Base-by-base conservation (phyloP, 768 basidiomycete genomes). In the Rickenella mellea region DNA sequence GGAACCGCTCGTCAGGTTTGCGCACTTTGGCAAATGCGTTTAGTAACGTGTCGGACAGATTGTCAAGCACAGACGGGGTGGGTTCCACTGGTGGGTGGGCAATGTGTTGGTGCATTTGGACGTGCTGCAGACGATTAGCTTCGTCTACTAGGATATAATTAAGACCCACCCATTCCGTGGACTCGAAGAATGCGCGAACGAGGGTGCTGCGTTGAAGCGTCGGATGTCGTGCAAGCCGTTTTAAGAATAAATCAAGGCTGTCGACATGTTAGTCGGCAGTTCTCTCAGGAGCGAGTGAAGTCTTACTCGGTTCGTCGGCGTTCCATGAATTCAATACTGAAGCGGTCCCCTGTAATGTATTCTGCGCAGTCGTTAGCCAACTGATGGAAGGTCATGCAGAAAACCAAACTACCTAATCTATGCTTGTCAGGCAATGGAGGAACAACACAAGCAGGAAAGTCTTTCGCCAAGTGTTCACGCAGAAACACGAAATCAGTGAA, bases 401-500 rank as follows among this genome's bases (percentile, higher is more conserved):
- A 19, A 28, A 24, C 11, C 19, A 38, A 67, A 84, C 33, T 48
- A 96, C 94, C 94, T 56, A 98, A 65, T 41, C 96, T 74, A 56
- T 98, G 96, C 62, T 98, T 99, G 62, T 91, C 92, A 6, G 96
- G 96, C 35, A 99, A 71, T 7, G 89, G 88, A 21, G 96, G 93
- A 0, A 98, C 89, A n/a, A 99, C 92, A 54, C 92, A 94, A 43
- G 96, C 96, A 3, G 92, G 91, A 55, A 97, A 99, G 62, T 93
- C 84, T 65, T 80, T 81, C 9, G 78, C 76, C 20, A 99, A 75
- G 52, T 94, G 78, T 35, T 94, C 81, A 45, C 88, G 71, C 36
- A 99, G 68, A 57, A 98, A 98, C 27, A 88, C 86, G 62, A 99
- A 99, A 63, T 99, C 96, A 55, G 93, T 89, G 64, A 94, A 99